phyloP scores from a whole-genome alignment of 2,329 filamentous ascomycete species.

The Metarhizium anisopliae region DNA sequence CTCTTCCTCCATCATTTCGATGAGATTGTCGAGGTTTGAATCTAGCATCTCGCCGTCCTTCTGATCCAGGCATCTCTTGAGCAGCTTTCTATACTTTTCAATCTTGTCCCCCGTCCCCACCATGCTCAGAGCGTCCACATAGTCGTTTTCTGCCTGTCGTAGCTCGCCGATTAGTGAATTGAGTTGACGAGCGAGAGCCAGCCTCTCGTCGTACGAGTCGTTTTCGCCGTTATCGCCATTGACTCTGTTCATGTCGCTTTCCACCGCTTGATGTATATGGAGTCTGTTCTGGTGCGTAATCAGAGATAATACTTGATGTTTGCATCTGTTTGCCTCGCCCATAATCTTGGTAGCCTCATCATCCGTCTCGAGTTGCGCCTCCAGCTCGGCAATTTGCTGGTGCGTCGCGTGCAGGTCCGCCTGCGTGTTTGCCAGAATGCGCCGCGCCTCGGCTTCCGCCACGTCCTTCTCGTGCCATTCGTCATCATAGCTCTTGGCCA shows the following conservation, averaged over 20 bases:
- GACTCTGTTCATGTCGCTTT: constrained; percentile 38
- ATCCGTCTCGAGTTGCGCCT: constrained; percentile 45
- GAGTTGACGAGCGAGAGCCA: constrained; percentile 50
- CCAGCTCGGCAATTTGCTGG: constrained; percentile 50
- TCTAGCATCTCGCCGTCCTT: constrained; percentile 61
- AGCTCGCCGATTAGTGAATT: constrained; percentile 49
- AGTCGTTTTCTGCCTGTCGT: constrained; percentile 53
- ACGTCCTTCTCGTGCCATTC: constrained; percentile 67
- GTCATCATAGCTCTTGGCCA: constrained; percentile 63
- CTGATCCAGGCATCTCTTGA: constrained; percentile 59
- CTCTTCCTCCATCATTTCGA: constrained; percentile 56
- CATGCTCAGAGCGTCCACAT: constrained; percentile 58
- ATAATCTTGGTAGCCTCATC: constrained; percentile 41
- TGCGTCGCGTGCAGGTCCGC: constrained; percentile 55
- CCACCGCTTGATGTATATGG: constrained; percentile 42
- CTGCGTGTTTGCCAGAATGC: constrained; percentile 57
- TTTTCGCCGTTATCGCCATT: constrained; percentile 37
- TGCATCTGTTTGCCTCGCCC: constrained; percentile 40
- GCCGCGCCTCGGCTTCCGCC: constrained; percentile 57
- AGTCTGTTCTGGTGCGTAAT: constrained; percentile 44
- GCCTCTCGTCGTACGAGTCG: constrained; percentile 44
- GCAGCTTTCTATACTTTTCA: constrained; percentile 61
- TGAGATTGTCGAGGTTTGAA: constrained; percentile 49
- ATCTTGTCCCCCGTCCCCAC: constrained; percentile 66
- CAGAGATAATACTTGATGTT: constrained; percentile 39